phyloP scores from a whole-genome alignment of 805 yeast genomes.

The Candida ovalis region DNA sequence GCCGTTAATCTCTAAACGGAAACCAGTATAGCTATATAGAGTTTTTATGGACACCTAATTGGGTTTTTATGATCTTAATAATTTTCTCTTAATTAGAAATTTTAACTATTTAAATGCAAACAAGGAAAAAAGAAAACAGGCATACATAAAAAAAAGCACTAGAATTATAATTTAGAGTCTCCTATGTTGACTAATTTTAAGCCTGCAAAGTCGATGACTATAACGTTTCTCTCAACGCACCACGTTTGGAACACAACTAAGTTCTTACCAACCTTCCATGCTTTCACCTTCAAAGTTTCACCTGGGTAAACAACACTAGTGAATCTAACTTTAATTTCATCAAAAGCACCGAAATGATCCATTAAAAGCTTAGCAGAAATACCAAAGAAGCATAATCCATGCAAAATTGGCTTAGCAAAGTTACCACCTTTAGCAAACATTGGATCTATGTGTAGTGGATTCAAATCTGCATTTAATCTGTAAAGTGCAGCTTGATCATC shows the following conservation, averaged over 20 bases:
- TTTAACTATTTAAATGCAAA: background rate
- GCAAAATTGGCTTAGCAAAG: slow-evolving; percentile 83
- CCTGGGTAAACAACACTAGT: slow-evolving; percentile 94
- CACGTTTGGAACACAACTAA: slow-evolving; percentile 74
- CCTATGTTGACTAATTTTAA: slow-evolving; percentile 44
- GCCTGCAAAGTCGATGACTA: slow-evolving; percentile 87
- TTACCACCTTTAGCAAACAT: slow-evolving; percentile 82
- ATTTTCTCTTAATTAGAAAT: background rate
- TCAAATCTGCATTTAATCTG: slow-evolving; percentile 89
- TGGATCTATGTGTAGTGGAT: slow-evolving; percentile 95
- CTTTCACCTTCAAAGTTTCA: slow-evolving; percentile 72
- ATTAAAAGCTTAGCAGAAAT: slow-evolving; percentile 68
- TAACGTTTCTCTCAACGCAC: slow-evolving; percentile 70
- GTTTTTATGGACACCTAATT: no score
- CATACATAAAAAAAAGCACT: slow-evolving; percentile 5
- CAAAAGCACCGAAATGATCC: slow-evolving; percentile 77
- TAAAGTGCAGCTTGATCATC: slow-evolving; percentile 83
- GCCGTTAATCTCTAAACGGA: background rate
- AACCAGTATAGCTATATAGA: background rate
- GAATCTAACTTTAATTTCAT: slow-evolving; percentile 86
- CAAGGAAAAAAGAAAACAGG: background rate
- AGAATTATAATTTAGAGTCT: slow-evolving; percentile 21
- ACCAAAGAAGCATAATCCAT: slow-evolving; percentile 89
- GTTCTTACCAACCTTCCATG: slow-evolving; percentile 76
- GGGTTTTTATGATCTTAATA: background rate